A percentile compares a stretch with the other conserved stretches of the same genome.
phyloP scores from a whole-genome alignment of 1,139 yeast genomes.

The Candida glucosophila region DNA sequence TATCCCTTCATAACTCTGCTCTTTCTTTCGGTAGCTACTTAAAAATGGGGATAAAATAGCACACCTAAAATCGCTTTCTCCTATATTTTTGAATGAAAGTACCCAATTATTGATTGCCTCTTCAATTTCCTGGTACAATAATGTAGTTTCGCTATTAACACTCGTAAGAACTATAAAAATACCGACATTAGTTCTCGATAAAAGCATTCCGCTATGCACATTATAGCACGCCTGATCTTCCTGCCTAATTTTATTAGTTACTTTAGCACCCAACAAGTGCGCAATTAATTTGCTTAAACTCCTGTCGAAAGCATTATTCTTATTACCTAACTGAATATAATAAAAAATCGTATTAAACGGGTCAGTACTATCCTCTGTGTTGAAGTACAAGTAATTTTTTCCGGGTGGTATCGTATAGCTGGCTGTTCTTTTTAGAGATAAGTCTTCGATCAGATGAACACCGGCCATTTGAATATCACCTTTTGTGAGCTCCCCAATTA shows the following conservation, averaged over 20 bases:
- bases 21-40: too few species aligned
- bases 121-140: slow-evolving; percentile 34
- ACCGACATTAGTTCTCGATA: slow-evolving; percentile 46
- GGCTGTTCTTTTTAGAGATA: too few species aligned
- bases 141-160: slow-evolving; percentile 24
- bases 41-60: too few species aligned
- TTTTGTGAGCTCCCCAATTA: background rate
- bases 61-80: too few species aligned
- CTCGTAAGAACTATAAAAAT: slow-evolving; percentile 47
- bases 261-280: slow-evolving; percentile 26
- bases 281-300: slow-evolving; percentile 37
- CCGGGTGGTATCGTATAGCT: slow-evolving; percentile 30
- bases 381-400: slow-evolving; percentile 18
- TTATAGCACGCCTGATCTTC: slow-evolving; percentile 39
- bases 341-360: slow-evolving; percentile 40
- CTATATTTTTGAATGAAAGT: too few species aligned
- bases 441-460: slow-evolving; percentile 3
- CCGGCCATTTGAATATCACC: too few species aligned
- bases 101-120: too few species aligned
- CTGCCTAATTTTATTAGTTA: slow-evolving; percentile 33
- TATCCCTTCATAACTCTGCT: too few species aligned
- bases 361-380: slow-evolving; percentile 26
- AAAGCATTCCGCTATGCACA: slow-evolving; percentile 45
- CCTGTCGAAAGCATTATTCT: slow-evolving; percentile 21
- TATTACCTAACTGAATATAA: slow-evolving; percentile 47